Base-by-base conservation (phyloP, 2,329 filamentous ascomycete species). In the Dendrostoma leiphaemia region DNA sequence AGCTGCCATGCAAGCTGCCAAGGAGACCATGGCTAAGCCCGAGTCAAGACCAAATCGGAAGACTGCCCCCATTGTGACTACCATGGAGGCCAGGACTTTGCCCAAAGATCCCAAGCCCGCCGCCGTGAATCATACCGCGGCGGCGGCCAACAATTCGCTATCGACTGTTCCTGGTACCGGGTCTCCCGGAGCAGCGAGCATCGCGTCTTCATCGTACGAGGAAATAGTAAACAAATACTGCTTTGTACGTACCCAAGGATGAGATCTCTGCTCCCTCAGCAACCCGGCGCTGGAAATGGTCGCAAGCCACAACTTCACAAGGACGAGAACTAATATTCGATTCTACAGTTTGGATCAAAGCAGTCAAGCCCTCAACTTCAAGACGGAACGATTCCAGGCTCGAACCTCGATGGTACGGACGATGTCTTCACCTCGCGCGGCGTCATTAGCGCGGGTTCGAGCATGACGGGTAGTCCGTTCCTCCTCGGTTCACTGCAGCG, bases 141-240 rank as follows among this genome's bases (percentile, higher is more conserved):
- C 60, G 4, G 29, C 59, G 43, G 44, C 43, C 48, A 59, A 60
- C 66, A 64, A 64, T 65, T 64, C 59, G 50, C 41, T 60, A 56
- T n/a, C 61, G 51, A n/a, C 55, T 44, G 65, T 71, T 51, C 66
- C 71, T 57, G 74, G 73, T 54, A 68, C 83, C 71, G 66, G 81
- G 73, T 76, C 81, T 66, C 69, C 54, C 26, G 54, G 78, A 77
- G 70, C 73, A 60, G 63, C 74, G 46, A 73, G 73, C 65, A 86
- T 96, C 61, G 84, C 92, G 57, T 95, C 91, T 60, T 86, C 90
- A 57, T 92, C 93, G 57, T 97, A 99, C 71, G 90, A 95, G 74
- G 94, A 99, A 74, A 83, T 99, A 61, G 89, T 99, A 72, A 92
- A 96, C 79, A 97, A 96, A 79, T 99, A 96, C 81, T 99, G 94